Percentiles rank a stretch among this genome's conserved stretches.
phyloP scores from a whole-genome alignment of 2,329 filamentous ascomycete species.

The Epichloe gansuensis region DNA sequence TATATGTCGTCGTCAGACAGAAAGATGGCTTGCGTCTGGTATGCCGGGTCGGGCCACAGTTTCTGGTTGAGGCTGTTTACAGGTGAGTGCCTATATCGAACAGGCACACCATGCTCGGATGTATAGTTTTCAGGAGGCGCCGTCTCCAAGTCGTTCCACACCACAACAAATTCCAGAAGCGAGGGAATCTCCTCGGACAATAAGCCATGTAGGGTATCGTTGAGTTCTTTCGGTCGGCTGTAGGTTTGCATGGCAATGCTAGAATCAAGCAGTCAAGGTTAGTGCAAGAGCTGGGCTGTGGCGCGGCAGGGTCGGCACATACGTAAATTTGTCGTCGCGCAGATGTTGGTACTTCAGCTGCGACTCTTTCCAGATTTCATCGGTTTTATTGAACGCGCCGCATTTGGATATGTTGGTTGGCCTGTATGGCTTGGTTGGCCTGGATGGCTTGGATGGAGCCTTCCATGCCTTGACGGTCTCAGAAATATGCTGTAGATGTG shows the following conservation, averaged over 20 bases:
- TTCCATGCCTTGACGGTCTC: neutral
- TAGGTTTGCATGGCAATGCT: slow-evolving; percentile 27
- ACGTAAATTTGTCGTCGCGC: slow-evolving; percentile 21
- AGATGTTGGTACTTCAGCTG: slow-evolving; percentile 14
- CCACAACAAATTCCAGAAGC: slow-evolving; percentile 23
- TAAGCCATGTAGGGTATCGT: slow-evolving; percentile 17
- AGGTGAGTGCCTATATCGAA: slow-evolving; percentile 21
- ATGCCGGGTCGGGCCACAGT: slow-evolving; percentile 23
- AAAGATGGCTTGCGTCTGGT: slow-evolving; percentile 26
- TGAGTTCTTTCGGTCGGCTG: slow-evolving; percentile 22
- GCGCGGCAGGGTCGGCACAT: slow-evolving; percentile 3
- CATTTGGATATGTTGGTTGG: neutral
- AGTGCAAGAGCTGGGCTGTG: neutral
- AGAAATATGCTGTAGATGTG: slow-evolving; percentile 1
- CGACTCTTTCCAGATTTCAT: slow-evolving; percentile 12
- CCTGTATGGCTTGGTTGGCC: neutral
- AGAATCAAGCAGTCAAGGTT: neutral
- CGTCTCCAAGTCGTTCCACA: slow-evolving; percentile 24
- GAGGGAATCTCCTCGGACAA: slow-evolving; percentile 21
- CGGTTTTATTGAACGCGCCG: neutral
- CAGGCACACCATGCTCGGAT: slow-evolving; percentile 18
- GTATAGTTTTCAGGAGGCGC: slow-evolving; percentile 16
- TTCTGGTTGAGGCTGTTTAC: slow-evolving; percentile 26
- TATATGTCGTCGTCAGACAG: slow-evolving; percentile 28
- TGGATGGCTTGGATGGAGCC: neutral